phyloP scores from a whole-genome alignment of 2,329 filamentous ascomycete species.

The Paecilomyces sp. region DNA sequence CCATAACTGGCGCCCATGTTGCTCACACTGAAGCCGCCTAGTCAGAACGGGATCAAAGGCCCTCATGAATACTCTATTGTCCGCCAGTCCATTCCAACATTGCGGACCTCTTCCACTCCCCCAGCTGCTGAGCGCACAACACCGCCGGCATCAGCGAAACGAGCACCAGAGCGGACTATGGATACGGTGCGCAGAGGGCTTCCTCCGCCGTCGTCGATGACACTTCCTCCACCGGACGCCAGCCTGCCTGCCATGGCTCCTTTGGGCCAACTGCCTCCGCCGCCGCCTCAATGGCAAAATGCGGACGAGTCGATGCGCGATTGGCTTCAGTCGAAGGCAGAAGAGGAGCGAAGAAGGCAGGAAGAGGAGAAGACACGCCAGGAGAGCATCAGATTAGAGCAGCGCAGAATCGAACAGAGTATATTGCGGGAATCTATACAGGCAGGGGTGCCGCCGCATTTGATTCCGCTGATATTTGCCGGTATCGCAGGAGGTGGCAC shows the following conservation, averaged over 20 bases:
- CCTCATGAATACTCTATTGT: conserved; percentile 43
- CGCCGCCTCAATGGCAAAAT: conserved; percentile 59
- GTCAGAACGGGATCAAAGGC: conserved; percentile 40
- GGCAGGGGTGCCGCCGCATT: conserved; percentile 64
- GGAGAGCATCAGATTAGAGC: conserved; percentile 62
- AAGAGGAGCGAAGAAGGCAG: conserved; percentile 59
- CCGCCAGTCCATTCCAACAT: conserved; percentile 35
- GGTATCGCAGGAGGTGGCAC: conserved; percentile 60
- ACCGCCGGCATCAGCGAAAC: conserved; percentile 17
- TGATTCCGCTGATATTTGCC: conserved; percentile 69
- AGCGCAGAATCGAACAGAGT: conserved; percentile 64
- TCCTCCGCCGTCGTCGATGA: conserved; percentile 62
- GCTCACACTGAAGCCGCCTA: conserved; percentile 45
- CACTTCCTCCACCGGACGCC: conserved; percentile 42
- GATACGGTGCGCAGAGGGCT: conserved; percentile 62
- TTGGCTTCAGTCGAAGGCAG: conserved; percentile 64
- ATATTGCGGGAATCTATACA: conserved; percentile 63
- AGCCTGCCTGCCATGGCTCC: conserved; percentile 25
- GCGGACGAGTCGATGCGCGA: conserved; percentile 64
- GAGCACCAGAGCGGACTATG: conserved; percentile 52
- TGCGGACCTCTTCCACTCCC: conserved; percentile 27
- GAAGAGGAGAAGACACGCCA: conserved; percentile 63
- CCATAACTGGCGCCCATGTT: conserved; percentile 33
- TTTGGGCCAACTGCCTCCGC: conserved; percentile 53
- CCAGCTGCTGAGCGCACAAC: conserved; percentile 23